phyloP scores from a whole-genome alignment of 2,329 filamentous ascomycete species.

The Magnaporthiopsis incrustans region DNA sequence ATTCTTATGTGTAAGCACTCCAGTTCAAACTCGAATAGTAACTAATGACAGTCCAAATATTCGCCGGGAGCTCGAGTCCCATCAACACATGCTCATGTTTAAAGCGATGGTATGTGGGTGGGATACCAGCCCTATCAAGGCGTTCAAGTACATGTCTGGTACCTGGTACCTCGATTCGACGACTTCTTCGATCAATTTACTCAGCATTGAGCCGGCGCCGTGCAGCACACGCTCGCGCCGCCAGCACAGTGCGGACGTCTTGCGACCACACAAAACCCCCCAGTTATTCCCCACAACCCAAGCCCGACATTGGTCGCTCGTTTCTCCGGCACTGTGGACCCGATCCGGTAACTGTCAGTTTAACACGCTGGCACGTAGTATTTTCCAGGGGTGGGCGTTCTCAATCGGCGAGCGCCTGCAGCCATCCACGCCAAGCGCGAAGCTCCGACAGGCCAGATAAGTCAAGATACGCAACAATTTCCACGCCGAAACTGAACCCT shows the following conservation, averaged over 20 bases:
- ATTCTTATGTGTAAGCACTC: too few species aligned
- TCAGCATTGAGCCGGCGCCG: too few species aligned
- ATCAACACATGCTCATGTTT: too few species aligned
- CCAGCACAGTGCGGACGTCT: not conserved
- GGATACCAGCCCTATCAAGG: too few species aligned
- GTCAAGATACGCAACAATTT: not conserved
- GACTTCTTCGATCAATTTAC: too few species aligned
- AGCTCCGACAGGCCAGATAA: not conserved
- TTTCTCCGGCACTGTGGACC: not conserved
- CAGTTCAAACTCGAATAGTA: too few species aligned
- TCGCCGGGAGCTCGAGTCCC: too few species aligned
- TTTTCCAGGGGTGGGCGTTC: not conserved
- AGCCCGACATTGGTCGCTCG: not conserved
- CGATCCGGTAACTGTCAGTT: not conserved
- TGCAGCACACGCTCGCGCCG: not conserved
- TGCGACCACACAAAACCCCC: not conserved
- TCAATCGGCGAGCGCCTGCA: not conserved
- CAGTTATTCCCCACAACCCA: not conserved
- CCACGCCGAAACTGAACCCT: not conserved
- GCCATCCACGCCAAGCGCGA: not conserved
- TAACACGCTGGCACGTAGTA: conserved; percentile 3
- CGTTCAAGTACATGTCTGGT: too few species aligned
- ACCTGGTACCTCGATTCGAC: too few species aligned
- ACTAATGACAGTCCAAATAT: too few species aligned
- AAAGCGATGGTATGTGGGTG: too few species aligned